A percentile compares a stretch with the other conserved stretches of the same genome.
Evolutionary conservation across 1,284 basidiomycete species (phyloP).

Genomic region (Ustilago loliicola): DNA sequence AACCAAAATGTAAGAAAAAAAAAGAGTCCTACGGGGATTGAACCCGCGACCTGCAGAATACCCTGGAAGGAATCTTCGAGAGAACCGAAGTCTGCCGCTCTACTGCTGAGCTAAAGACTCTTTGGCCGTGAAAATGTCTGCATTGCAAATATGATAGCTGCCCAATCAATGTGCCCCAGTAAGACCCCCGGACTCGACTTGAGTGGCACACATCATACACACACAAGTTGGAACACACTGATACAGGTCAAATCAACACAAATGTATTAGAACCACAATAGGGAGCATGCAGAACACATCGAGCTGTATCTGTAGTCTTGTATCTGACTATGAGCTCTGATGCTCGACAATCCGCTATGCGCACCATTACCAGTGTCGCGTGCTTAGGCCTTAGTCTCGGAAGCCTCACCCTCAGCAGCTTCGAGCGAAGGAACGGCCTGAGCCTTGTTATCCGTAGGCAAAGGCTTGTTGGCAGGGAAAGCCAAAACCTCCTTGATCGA

Average conservation of each 20-base stretch:
- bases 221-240: no score
- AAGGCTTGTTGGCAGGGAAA: constrained; percentile 91
- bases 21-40: constrained; percentile 59
- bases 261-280: background rate
- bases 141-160: background rate
- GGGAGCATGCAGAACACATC: background rate
- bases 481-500: constrained; percentile 90
- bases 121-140: background rate
- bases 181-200: no score
- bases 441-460: constrained; percentile 49
- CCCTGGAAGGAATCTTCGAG: background rate
- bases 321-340: no score
- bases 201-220: no score
- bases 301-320: no score
- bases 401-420: constrained; percentile 24
- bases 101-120: constrained; percentile 61
- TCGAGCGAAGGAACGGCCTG: constrained; percentile 34
- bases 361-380: no score
- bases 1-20: no score
- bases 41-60: constrained; percentile 60
- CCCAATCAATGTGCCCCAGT: no score
- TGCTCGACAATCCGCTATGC: no score
- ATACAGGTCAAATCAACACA: background rate
- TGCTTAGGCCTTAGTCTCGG: constrained; percentile 22
- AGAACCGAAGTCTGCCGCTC: constrained; percentile 58